Percentiles rank a stretch among this genome's conserved stretches.
Evolutionary conservation across 768 basidiomycete species (phyloP).

Genomic region (Hemileccinum rubropunctum): DNA sequence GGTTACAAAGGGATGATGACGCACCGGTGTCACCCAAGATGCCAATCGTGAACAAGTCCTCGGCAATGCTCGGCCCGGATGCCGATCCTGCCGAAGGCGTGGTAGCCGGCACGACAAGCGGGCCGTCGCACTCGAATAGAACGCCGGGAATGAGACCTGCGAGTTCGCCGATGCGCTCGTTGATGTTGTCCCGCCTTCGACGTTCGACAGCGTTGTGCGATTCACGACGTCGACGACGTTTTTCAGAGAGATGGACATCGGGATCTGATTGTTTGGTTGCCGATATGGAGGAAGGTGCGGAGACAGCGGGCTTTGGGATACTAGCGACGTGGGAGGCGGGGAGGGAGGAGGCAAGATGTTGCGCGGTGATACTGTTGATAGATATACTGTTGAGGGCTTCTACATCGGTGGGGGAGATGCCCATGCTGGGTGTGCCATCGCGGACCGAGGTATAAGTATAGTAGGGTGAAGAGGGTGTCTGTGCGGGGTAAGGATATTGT

Average conservation of each 20-base stretch:
- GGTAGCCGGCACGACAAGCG: slow-evolving; percentile 16
- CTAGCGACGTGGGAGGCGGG: too few species aligned
- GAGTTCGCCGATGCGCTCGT: slow-evolving; percentile 91
- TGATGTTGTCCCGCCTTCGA: slow-evolving; percentile 86
- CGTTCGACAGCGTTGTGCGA: slow-evolving; percentile 93
- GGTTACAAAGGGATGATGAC: background rate
- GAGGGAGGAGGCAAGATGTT: too few species aligned
- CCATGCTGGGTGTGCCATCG: slow-evolving; percentile 17
- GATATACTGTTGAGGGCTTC: slow-evolving; percentile 21
- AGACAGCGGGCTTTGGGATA: too few species aligned
- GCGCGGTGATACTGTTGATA: too few species aligned
- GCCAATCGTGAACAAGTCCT: slow-evolving; percentile 23
- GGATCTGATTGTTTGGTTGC: slow-evolving; percentile 7
- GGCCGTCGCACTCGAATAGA: slow-evolving; percentile 60
- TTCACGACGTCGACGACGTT: slow-evolving; percentile 75
- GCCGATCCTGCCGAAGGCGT: slow-evolving; percentile 12
- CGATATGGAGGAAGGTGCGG: too few species aligned
- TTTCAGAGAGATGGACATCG: slow-evolving; percentile 63
- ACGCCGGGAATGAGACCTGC: slow-evolving; percentile 87
- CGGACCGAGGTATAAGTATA: slow-evolving; percentile 24
- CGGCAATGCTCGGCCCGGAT: slow-evolving; percentile 10
- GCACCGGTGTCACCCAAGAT: slow-evolving; percentile 20
- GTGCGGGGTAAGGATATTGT: too few species aligned
- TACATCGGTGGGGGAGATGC: slow-evolving; percentile 27
- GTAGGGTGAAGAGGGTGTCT: slow-evolving; percentile 30